Evolutionary conservation across 768 basidiomycete species (phyloP).

Genomic region (Chalciporus sphaerocephalus): DNA sequence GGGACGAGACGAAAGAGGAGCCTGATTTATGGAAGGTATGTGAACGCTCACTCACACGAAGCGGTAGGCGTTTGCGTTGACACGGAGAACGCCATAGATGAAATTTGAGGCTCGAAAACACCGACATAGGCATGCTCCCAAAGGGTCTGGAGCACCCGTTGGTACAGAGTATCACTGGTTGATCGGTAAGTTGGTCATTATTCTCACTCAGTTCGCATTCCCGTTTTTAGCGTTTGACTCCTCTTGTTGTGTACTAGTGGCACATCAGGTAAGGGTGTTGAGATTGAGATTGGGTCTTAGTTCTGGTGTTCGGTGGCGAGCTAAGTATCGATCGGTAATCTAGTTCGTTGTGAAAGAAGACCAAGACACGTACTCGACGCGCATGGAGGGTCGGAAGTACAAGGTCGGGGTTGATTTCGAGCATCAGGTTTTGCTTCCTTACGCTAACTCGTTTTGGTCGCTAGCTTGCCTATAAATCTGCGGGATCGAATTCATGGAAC

Average conservation of each 20-base stretch:
- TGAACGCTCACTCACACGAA: too few species aligned
- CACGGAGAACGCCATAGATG: background rate
- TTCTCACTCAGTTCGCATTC: too few species aligned
- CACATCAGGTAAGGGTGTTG: background rate
- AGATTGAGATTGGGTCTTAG: too few species aligned
- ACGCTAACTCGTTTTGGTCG: background rate
- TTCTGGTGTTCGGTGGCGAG: background rate
- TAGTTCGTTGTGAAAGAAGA: slow-evolving; percentile 13
- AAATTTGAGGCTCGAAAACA: slow-evolving; percentile 3
- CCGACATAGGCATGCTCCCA: slow-evolving; percentile 1
- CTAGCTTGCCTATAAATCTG: slow-evolving; percentile 6
- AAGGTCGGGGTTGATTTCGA: background rate
- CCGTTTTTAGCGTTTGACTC: too few species aligned
- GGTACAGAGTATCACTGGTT: slow-evolving; percentile 7
- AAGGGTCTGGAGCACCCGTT: background rate
- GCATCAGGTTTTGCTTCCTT: too few species aligned
- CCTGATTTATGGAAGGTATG: slow-evolving; percentile 8
- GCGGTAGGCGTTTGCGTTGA: background rate
- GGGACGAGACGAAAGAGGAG: slow-evolving; percentile 11
- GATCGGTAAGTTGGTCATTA: slow-evolving; percentile 3
- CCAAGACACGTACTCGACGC: slow-evolving; percentile 3
- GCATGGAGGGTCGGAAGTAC: slow-evolving; percentile 12
- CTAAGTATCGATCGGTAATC: background rate
- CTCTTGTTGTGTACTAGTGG: too few species aligned
- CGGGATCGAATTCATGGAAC: slow-evolving; percentile 6